Evolutionary conservation across 2,329 filamentous ascomycete genomes (phyloP).

Genomic region (Whalleya microplaca): DNA sequence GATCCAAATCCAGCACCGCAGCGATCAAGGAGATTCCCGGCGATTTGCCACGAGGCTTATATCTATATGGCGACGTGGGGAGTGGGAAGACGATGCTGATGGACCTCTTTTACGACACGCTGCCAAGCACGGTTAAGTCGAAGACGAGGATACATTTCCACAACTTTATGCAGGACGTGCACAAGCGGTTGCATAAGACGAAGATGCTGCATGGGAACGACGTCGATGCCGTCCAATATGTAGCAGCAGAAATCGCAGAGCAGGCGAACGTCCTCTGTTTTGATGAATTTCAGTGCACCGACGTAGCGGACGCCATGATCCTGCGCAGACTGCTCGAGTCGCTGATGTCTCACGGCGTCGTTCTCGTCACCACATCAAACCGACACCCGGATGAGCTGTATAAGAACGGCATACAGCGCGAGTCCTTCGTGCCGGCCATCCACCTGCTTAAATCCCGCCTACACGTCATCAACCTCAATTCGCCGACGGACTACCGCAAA

Average conservation of each 20-base stretch:
- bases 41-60: constrained; percentile 84
- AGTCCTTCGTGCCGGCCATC: constrained; percentile 95
- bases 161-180: constrained; percentile 99
- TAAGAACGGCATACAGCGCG: constrained; percentile 95
- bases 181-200: constrained; percentile 85
- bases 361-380: constrained; percentile 94
- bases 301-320: constrained; percentile 99
- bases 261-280: constrained; percentile 89
- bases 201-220: constrained; percentile 90
- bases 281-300: constrained; percentile 98
- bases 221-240: constrained; percentile 86
- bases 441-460: constrained; percentile 84
- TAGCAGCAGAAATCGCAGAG: constrained; percentile 92
- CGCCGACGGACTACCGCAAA: constrained; percentile 94
- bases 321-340: constrained; percentile 82
- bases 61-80: constrained; percentile 95
- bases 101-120: constrained; percentile 95
- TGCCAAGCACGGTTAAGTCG: constrained; percentile 75
- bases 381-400: constrained; percentile 96
- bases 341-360: constrained; percentile 95
- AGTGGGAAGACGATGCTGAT: constrained; percentile 99
- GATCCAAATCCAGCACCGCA: constrained; percentile 46
- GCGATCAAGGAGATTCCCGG: constrained; percentile 62
- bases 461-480: constrained; percentile 92
- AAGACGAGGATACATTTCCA: constrained; percentile 98